Conservation (phyloP, 1,139 yeast genomes). For the Candida buenavistaensis region DNA sequence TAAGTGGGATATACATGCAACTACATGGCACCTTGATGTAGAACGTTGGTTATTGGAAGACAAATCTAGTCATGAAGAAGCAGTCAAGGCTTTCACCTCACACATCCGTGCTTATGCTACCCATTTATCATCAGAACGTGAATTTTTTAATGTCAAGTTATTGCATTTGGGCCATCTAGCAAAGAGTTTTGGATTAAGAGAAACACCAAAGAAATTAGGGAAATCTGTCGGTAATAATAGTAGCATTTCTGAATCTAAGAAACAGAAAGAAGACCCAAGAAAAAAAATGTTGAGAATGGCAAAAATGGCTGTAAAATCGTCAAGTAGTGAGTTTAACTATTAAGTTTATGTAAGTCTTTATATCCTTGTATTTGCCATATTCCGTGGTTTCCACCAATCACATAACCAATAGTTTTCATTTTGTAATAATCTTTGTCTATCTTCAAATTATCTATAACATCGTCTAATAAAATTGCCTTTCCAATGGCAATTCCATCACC, state of each 20-base stretch:
- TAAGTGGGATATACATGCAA: slow-evolving; percentile 92
- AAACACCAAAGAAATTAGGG: slow-evolving; percentile 82
- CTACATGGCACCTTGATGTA: slow-evolving; percentile 90
- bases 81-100: slow-evolving; percentile 78
- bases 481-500: slow-evolving; percentile 77
- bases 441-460: slow-evolving; percentile 70
- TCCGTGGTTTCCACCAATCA: slow-evolving; percentile 76
- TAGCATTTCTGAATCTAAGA: slow-evolving; percentile 20
- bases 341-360: slow-evolving; percentile 18
- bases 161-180: slow-evolving; percentile 95
- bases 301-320: slow-evolving; percentile 60
- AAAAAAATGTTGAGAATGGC: slow-evolving; percentile 81
- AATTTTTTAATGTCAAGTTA: slow-evolving; percentile 72
- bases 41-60: slow-evolving; percentile 88
- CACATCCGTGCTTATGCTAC: slow-evolving; percentile 97
- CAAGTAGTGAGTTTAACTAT: slow-evolving; percentile 74
- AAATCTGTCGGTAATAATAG: slow-evolving; percentile 30
- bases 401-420: slow-evolving; percentile 48
- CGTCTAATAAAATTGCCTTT: slow-evolving; percentile 79
- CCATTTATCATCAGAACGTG: slow-evolving; percentile 78
- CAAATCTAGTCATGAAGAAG: slow-evolving; percentile 54
- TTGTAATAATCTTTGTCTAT: slow-evolving; percentile 48
- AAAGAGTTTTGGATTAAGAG: slow-evolving; percentile 90
- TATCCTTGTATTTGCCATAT: slow-evolving; percentile 54
- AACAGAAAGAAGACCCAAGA: slow-evolving; percentile 60